phyloP scores from a whole-genome alignment of 2,329 filamentous ascomycete genomes.

The Arthrobotrys conoides region DNA sequence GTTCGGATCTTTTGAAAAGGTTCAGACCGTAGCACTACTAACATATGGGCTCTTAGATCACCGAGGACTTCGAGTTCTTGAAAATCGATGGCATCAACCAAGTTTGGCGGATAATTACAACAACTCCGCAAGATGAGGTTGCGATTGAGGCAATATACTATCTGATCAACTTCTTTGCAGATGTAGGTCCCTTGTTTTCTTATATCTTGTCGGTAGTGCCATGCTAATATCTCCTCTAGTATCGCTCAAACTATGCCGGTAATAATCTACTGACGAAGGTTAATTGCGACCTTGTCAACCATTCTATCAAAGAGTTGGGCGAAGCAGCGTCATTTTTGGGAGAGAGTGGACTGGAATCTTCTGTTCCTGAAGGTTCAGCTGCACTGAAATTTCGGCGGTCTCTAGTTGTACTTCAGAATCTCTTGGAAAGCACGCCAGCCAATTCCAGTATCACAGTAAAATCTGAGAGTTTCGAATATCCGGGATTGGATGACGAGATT shows the following conservation, averaged over 20 bases:
- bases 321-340: constrained; percentile 37
- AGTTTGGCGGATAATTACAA: constrained; percentile 86
- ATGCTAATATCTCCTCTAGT: constrained; percentile 32
- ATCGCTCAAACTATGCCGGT: constrained; percentile 33
- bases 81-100: constrained; percentile 75
- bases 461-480: constrained; percentile 54
- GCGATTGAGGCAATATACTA: constrained; percentile 78
- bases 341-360: not conserved
- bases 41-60: constrained; percentile 10
- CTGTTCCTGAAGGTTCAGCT: not conserved
- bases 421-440: constrained; percentile 42
- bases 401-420: constrained; percentile 45
- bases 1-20: not conserved
- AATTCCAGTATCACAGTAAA: constrained; percentile 44
- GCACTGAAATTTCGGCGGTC: constrained; percentile 55
- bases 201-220: not conserved
- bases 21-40: not conserved
- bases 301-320: constrained; percentile 53
- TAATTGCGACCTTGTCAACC: constrained; percentile 53
- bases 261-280: constrained; percentile 48
- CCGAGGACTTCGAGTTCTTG: constrained; percentile 67
- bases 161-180: constrained; percentile 81
- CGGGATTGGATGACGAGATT: constrained; percentile 49
- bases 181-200: constrained; percentile 64
- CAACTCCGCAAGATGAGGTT: constrained; percentile 76